phyloP scores from a whole-genome alignment of 2,329 filamentous ascomycete genomes.

The Sordariomycetes sp. region DNA sequence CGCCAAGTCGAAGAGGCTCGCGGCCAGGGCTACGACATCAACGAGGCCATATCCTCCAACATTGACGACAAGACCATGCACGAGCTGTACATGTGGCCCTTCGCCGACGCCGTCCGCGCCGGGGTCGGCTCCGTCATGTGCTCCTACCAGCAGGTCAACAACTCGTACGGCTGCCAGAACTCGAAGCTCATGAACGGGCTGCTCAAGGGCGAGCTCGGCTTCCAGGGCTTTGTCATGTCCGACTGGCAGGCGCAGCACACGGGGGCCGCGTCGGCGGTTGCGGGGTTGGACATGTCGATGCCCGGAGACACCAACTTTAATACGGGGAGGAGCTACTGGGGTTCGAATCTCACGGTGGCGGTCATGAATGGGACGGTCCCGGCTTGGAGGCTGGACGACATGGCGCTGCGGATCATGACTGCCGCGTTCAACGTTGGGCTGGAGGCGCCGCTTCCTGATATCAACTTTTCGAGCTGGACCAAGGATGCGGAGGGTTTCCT shows the following conservation, averaged over 20 bases:
- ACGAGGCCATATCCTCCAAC: slow-evolving; percentile 45
- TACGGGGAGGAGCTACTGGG: slow-evolving; percentile 64
- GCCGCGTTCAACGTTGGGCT: slow-evolving; percentile 54
- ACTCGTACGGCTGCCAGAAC: slow-evolving; percentile 70
- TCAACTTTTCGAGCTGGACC: slow-evolving; percentile 88
- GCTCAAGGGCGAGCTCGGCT: slow-evolving; percentile 67
- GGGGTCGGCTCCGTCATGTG: slow-evolving; percentile 54
- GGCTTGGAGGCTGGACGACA: slow-evolving; percentile 79
- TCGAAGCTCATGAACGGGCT: slow-evolving; percentile 62
- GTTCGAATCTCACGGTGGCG: slow-evolving; percentile 73
- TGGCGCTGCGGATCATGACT: slow-evolving; percentile 73
- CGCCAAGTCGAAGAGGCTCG: slow-evolving; percentile 45
- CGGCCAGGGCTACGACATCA: slow-evolving; percentile 42
- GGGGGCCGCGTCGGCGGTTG: slow-evolving; percentile 51
- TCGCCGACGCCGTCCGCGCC: slow-evolving; percentile 57
- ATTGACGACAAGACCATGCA: slow-evolving; percentile 63
- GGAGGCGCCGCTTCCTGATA: slow-evolving; percentile 31
- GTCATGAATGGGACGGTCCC: slow-evolving; percentile 84
- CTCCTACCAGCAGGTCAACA: slow-evolving; percentile 69
- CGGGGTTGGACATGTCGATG: slow-evolving; percentile 82
- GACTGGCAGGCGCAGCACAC: slow-evolving; percentile 70
- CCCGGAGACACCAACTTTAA: slow-evolving; percentile 71
- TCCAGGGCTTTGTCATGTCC: slow-evolving; percentile 70
- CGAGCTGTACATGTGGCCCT: slow-evolving; percentile 68
- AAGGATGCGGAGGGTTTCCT: slow-evolving; percentile 58